Evolutionary conservation across 164 flowering plant species (phyloP), one percentile per base, ranked within the genome.

Genomic region (Nelumbo lutea): DNA sequence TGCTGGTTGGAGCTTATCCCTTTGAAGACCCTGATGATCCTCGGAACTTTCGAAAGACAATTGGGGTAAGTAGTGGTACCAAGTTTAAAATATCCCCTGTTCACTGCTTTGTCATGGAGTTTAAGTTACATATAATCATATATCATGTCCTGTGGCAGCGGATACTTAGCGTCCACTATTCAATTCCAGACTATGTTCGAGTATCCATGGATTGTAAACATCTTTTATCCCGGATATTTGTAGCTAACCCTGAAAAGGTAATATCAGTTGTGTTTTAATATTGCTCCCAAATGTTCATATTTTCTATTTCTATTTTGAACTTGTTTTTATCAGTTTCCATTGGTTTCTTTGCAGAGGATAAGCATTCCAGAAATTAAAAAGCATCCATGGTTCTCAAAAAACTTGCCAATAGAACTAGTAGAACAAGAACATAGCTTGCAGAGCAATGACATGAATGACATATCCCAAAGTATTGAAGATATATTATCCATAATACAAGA

Each of bases 21-120:
- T 91, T 91, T 73, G 91, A 89, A 80, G 97, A 91, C 76, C 89
- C 89, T n/a, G 88, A 77, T 45, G 95, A 91, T 74, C 91, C 97
- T 48, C 82, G 79, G 74, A 88, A 91, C 75, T 91, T 91, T 62
- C 81, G 81, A 70, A 91, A 86, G 68, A 86, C 91, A 43, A 83
- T 91, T 62, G 85, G 72, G 68, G 96, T 90, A 59, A 82, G 87
- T 79, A 52, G 9, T 56, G 6, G 9, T 42, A 42, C 52, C 58
- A 39, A 46, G 39, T 63, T 47, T 60, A 42, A 61, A 40, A 43
- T 61, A 44, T 51, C 52, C 5, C 42, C 39, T 44, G 10, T 52
- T 27, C 52, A 1, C 40, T 43, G 14, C 2, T 11, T 48, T 53
- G 43, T 65, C 13, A 13, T 51, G 40, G 13, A 2, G 27, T 48